Evolutionary conservation across 208 protist species (phyloP).

Genomic region (Herpetomonas tarakana): DNA sequence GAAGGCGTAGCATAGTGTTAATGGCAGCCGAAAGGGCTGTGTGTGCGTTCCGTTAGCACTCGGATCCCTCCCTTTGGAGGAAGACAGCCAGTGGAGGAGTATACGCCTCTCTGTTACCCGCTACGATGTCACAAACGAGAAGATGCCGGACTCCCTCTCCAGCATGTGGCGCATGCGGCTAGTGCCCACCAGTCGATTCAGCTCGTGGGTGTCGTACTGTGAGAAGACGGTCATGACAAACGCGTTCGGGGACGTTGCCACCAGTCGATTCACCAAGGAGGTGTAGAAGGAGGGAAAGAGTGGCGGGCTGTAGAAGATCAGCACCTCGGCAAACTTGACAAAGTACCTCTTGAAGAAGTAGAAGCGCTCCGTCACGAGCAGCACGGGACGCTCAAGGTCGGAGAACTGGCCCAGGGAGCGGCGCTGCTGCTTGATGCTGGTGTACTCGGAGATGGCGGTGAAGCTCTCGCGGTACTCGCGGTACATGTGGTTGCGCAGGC

Average conservation of each 20-base stretch:
- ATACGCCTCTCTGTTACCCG: no score
- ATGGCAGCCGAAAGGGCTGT: no score
- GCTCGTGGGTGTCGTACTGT: slow-evolving; percentile 90
- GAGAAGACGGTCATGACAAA: slow-evolving; percentile 89
- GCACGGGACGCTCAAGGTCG: slow-evolving; percentile 75
- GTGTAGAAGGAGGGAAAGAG: slow-evolving; percentile 92
- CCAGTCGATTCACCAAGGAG: slow-evolving; percentile 86
- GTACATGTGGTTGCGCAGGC: slow-evolving; percentile 94
- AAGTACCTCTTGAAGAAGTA: slow-evolving; percentile 96
- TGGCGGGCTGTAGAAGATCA: slow-evolving; percentile 96
- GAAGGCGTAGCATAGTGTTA: no score
- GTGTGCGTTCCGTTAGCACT: no score
- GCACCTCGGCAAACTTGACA: slow-evolving; percentile 86
- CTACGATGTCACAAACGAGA: slow-evolving; percentile 82
- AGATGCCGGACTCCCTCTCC: slow-evolving; percentile 64
- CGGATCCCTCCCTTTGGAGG: no score
- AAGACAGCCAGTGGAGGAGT: no score
- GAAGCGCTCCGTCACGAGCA: slow-evolving; percentile 96
- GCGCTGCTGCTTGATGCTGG: slow-evolving; percentile 73
- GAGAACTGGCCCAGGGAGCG: slow-evolving; percentile 82
- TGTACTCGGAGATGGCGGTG: slow-evolving; percentile 92
- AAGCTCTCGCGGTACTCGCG: slow-evolving; percentile 86
- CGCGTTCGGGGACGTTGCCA: slow-evolving; percentile 67
- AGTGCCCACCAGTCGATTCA: slow-evolving; percentile 91
- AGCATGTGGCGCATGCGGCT: slow-evolving; percentile 68